Base-by-base conservation (phyloP, 805 yeast genomes). In the Priceomyces melissophilus region DNA sequence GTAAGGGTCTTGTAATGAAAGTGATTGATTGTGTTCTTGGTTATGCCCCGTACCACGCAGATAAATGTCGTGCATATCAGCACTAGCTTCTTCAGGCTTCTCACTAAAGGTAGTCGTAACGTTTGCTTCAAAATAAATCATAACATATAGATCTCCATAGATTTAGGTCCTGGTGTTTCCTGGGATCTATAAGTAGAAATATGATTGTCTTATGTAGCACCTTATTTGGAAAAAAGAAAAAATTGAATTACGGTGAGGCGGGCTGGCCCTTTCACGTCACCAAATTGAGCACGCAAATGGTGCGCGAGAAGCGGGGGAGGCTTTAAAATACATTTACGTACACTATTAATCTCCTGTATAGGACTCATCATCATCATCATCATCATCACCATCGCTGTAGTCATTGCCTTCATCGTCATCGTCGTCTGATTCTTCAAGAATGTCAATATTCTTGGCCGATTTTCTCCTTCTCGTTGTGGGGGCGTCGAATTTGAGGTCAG, bases 61-160 rank as follows among this genome's bases (percentile, higher is more conserved):
- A 20, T 20, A 20, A 20, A 20, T 20, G 25, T 20, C 25, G 25
- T 20, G 33, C 14, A 14, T 31, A 15, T 14, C 33, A 33, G 11
- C 23, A 20, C 15, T 20, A 14, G 15, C 12, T 13, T n/a, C 27
- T 6, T 35, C 38, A 35, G 44, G 40, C 17, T 23, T 42, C 14
- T 39, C 42, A 8, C 49, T 46, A 33, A 40, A 40, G 32, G 47
- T 47, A 11, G 53, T 49, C 25, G 52, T 42, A 17, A 47, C 45
- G 44, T 47, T 51, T 26, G 55, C 53, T 37, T 51, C 49, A 38
- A 47, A 47, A 37, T 49, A 51, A 28, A 51, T 39, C 55, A 51
- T 51, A 32, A 29, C 12, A 29, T 12, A n/a, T 29, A 12, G 31
- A 29, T 27, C n/a, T 14, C 31, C 14, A 29, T 29, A 29, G 14